A percentile compares a stretch with the other conserved stretches of the same genome.
Evolutionary conservation across 108 stramenopile species (phyloP).

Genomic region (Stephanodiscus triporus): DNA sequence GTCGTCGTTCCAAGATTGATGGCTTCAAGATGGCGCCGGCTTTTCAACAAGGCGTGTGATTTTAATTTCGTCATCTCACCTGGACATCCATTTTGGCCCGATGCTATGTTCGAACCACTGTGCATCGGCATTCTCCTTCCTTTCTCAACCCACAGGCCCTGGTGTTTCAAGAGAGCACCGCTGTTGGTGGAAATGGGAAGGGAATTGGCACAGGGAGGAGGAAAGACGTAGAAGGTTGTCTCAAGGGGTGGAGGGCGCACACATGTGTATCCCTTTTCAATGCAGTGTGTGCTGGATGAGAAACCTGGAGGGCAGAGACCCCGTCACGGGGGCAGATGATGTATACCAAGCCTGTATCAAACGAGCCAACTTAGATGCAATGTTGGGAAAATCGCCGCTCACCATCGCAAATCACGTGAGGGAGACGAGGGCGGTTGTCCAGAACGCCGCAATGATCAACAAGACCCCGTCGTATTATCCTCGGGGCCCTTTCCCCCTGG

Average conservation of each 20-base stretch:
- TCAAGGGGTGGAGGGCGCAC: too few species aligned
- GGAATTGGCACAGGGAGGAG: too few species aligned
- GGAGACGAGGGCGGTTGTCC: background rate
- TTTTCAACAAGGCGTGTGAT: conserved; percentile 34
- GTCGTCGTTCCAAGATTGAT: conserved; percentile 18
- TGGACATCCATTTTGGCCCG: conserved; percentile 25
- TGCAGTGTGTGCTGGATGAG: too few species aligned
- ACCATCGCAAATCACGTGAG: background rate
- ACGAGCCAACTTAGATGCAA: too few species aligned
- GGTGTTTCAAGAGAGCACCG: conserved; percentile 25
- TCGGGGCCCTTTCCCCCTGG: conserved; percentile 10
- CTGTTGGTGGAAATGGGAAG: conserved; percentile 36
- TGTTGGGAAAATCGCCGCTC: too few species aligned
- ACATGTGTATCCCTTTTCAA: too few species aligned
- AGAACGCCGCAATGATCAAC: too few species aligned
- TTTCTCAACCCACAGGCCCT: conserved; percentile 38
- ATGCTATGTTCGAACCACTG: conserved; percentile 41
- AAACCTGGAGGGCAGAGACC: too few species aligned
- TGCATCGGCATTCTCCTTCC: conserved; percentile 39
- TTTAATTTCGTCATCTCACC: conserved; percentile 18
- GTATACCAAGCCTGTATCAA: too few species aligned
- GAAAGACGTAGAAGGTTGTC: too few species aligned
- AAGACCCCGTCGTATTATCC: background rate
- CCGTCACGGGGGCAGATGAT: too few species aligned
- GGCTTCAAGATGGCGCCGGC: conserved; percentile 24